Conservation (phyloP, 768 basidiomycete genomes). For the Mycena crocata region DNA sequence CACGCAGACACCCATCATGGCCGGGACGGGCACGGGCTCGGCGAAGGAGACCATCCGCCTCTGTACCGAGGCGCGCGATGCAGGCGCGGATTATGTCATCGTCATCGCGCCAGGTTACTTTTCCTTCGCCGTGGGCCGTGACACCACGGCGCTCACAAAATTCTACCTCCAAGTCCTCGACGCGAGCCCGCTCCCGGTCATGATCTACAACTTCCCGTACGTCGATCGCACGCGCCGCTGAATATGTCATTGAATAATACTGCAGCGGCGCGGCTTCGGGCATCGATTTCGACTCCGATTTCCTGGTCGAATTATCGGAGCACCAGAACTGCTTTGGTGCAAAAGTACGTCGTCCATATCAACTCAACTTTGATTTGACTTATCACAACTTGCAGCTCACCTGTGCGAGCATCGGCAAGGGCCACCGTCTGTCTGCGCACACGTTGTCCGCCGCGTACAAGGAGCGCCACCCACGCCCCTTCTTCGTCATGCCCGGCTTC, state of each 20-base stretch:
- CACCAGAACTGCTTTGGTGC: slow-evolving; percentile 38
- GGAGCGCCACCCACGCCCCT: slow-evolving; percentile 28
- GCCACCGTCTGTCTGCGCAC: slow-evolving; percentile 32
- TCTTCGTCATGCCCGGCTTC: slow-evolving; percentile 35
- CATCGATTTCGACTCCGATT: slow-evolving; percentile 33
- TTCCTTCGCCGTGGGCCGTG: slow-evolving; percentile 31
- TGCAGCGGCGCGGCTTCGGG: slow-evolving; percentile 34
- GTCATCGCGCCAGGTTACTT: slow-evolving; percentile 76
- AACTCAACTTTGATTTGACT: not conserved
- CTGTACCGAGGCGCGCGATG: slow-evolving; percentile 65
- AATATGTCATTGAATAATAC: not conserved
- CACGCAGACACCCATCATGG: slow-evolving; percentile 61
- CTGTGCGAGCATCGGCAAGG: slow-evolving; percentile 35
- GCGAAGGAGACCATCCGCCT: slow-evolving; percentile 71
- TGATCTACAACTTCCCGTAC: slow-evolving; percentile 38
- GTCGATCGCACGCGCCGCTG: not conserved
- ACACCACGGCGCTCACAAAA: slow-evolving; percentile 22
- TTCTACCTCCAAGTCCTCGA: slow-evolving; percentile 35
- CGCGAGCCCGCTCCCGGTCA: slow-evolving; percentile 33
- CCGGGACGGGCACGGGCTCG: slow-evolving; percentile 72
- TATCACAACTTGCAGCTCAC: slow-evolving; percentile 26
- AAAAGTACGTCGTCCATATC: slow-evolving; percentile 18
- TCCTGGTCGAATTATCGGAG: slow-evolving; percentile 32
- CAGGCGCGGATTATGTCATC: slow-evolving; percentile 75
- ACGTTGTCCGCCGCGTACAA: slow-evolving; percentile 34